Evolutionary conservation across 257 asterid genomes (phyloP), one percentile per base, ranked within the genome.

Genomic region (Nicotiana undulata): DNA sequence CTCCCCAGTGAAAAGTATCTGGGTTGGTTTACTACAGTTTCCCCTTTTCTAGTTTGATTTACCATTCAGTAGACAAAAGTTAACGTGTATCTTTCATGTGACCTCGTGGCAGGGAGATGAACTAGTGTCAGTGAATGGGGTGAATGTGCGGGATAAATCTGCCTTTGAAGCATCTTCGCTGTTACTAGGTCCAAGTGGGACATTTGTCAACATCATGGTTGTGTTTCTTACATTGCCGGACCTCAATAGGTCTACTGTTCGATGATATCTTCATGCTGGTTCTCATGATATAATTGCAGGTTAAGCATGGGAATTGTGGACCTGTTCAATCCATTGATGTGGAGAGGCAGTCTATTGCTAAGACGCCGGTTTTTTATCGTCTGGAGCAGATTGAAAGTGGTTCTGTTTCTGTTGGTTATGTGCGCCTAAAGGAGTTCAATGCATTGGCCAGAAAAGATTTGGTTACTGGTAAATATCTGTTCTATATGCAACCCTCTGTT

Each of bases 281-380:
- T 82, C 32, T 75, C 56, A n/a, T 46, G 75, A 77, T 44, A 65
- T 85, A 74, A 77, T 82, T 87, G 72, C 81, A 95, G 99, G 95
- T 95, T 83, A 95, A 91, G 88, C 99, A 93, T 89, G 99, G 98
- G 70, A 88, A 91, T 60, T 95, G 99, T 90, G 99, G 99, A 83
- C 90, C 99, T 34, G 89, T 86, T 34, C 88, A 93, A 78, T 87
- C 97, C 76, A 83, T 95, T 83, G 86, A 84, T 75, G 88, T 95
- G 80, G 93, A 91, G 88, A 90, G 99, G 89, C 96, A 93, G 88
- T 90, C 98, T 85, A 88, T 90, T 86, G 97, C 98, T 65, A 94
- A 90, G 85, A 88, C 97, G 31, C 99, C 99, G 28, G 98, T 95
- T 70, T 95, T 90, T 89, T 95, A 95, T 85, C 87, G 94, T 46